Evolutionary conservation across 2,329 filamentous ascomycete species (phyloP), one percentile per base, ranked within the genome.

Genomic region (Madurella fahalii): DNA sequence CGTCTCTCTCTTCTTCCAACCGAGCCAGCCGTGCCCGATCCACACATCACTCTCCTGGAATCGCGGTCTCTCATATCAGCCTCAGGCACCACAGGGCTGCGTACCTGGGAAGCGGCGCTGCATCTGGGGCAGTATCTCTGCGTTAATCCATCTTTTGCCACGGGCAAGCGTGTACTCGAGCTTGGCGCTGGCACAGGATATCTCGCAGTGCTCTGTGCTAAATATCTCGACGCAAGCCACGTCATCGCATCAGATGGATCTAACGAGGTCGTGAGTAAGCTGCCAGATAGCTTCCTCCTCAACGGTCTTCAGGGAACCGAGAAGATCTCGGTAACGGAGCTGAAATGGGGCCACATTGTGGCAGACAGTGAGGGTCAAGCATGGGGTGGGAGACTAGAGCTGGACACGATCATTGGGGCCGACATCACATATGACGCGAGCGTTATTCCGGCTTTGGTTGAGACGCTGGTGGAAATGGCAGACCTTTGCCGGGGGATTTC

Each of bases 101-200:
- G 89, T 34, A 93, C 89, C 0, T 94, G 89, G 89, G 89, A 93
- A 68, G 89, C 89, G 1, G 84, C 87, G 1, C 72, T 93, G 9
- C 86, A 90, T 61, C 75, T 93, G 0, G 86, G 86, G 1, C 79
- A 84, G 43, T 90, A 84, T 63, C 78, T 92, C 18, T 81, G 81
- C 56, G 56, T 65, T n/a, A 69, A 77, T 47, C 69, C 68, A 1
- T 58, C 61, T 1, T 59, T 79, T 17, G 72, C 89, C 30, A 63
- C 64, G 8, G 77, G 73, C 2, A 85, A 82, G 64, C 77, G 74
- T 8, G 71, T 92, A 1, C 73, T 93, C 2, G 89, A 93, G 66
- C 76, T 93, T 1, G 89, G 89, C 3, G 82, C 87, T 1, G 89
- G 89, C 1, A 92, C 89, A 1, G 89, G 88, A 0, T 87, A 90